phyloP scores from a whole-genome alignment of 169 alveolate genomes.

The Ichthyophthirius multifiliis region DNA sequence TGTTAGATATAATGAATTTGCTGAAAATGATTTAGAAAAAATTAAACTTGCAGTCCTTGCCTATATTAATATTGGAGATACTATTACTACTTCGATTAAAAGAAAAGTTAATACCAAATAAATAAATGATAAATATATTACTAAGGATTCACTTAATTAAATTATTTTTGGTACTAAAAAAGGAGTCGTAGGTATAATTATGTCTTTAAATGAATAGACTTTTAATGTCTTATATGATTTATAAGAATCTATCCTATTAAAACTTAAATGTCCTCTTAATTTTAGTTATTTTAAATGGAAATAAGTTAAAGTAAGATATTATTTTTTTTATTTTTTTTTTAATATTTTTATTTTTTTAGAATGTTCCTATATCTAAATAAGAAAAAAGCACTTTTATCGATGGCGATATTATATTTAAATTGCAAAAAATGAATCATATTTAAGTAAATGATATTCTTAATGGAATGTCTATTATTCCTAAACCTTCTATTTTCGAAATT shows the following conservation, averaged over 20 bases:
- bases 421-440: background rate
- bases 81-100: background rate
- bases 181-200: background rate
- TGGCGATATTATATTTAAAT: background rate
- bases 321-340: background rate
- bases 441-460: background rate
- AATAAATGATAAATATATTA: background rate
- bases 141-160: background rate
- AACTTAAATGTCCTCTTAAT: background rate
- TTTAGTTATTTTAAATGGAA: background rate
- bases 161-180: background rate
- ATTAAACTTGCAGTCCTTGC: background rate
- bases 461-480: constrained; percentile 3
- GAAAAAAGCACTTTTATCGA: background rate
- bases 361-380: background rate
- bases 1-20: background rate
- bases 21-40: background rate
- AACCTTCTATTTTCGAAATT: background rate
- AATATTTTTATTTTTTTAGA: background rate
- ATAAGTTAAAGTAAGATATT: background rate
- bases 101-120: background rate
- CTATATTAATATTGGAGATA: background rate
- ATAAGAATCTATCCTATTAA: background rate
- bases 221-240: background rate
- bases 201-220: background rate